phyloP scores from a whole-genome alignment of 2,329 filamentous ascomycete species.

The Beauveria sp. region DNA sequence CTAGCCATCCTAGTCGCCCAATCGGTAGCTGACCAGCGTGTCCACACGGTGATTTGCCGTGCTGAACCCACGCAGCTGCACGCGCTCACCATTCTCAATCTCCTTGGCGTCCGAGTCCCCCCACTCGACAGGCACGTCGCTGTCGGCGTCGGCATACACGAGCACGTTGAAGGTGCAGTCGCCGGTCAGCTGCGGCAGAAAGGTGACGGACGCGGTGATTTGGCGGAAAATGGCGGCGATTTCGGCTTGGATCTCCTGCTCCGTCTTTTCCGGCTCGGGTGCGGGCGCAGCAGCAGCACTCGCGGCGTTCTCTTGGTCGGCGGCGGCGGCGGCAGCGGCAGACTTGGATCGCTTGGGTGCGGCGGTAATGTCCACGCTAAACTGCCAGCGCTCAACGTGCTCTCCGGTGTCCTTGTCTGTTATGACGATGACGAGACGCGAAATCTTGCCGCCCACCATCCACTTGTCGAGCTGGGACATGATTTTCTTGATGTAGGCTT shows the following conservation, averaged over 20 bases:
- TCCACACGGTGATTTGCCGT: constrained; percentile 92
- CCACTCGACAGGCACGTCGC: constrained; percentile 96
- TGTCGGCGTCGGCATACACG: constrained; percentile 94
- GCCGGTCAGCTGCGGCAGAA: constrained; percentile 78
- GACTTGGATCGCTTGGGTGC: constrained; percentile 21
- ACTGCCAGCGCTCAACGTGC: constrained; percentile 95
- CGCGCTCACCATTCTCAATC: constrained; percentile 88
- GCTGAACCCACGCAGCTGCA: constrained; percentile 91
- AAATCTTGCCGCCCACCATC: constrained; percentile 97
- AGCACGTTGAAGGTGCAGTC: constrained; percentile 98
- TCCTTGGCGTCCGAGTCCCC: constrained; percentile 97
- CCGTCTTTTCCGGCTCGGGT: constrained; percentile 65
- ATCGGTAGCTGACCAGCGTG: constrained; percentile 87
- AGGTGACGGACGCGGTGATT: constrained; percentile 95
- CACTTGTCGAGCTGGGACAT: constrained; percentile 96
- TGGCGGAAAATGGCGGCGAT: constrained; percentile 97
- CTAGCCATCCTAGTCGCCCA: constrained; percentile 32
- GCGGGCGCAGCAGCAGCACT: constrained; percentile 25
- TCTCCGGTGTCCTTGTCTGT: constrained; percentile 96
- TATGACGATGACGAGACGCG: constrained; percentile 92
- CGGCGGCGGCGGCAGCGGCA: constrained; percentile 40
- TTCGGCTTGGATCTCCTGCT: constrained; percentile 88
- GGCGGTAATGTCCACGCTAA: constrained; percentile 59
- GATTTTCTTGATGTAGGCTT: constrained; percentile 98
- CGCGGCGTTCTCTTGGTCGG: constrained; percentile 64